These are phyloP conservation scores for Plantago major DNA, from an alignment of 257 asterid species.

Conservation along the genomic window DNA sequence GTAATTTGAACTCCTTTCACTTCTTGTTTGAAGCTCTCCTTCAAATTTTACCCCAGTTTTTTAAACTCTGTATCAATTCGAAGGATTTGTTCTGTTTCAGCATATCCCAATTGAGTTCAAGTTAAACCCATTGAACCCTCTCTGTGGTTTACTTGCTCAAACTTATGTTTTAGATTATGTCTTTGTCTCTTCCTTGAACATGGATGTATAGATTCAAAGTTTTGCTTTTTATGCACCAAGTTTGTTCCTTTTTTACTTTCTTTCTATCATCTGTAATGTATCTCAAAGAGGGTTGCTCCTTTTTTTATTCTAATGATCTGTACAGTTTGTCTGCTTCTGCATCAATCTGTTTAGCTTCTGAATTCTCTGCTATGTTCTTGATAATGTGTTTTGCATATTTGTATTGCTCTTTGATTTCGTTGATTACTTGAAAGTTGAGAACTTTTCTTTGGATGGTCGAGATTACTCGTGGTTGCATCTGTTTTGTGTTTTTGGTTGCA, in stretches of 20 bases:
- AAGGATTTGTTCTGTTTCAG: too few relatives aligned
- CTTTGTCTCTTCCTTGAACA: too few relatives aligned
- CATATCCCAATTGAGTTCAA: too few relatives aligned
- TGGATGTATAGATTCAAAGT: too few relatives aligned
- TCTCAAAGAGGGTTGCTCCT: constrained; percentile 67
- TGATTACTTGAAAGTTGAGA: neutral
- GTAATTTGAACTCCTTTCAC: too few relatives aligned
- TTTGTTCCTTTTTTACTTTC: neutral
- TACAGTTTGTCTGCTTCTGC: neutral
- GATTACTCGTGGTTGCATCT: neutral
- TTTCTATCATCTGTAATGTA: constrained; percentile 29
- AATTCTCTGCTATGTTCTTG: neutral
- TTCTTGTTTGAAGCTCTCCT: too few relatives aligned
- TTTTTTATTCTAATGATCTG: constrained; percentile 5
- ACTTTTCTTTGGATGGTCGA: neutral
- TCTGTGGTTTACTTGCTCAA: neutral
- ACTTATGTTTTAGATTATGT: neutral
- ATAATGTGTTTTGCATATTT: neutral
- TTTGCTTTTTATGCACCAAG: neutral
- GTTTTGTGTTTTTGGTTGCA: neutral
- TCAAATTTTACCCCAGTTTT: too few relatives aligned
- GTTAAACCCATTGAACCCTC: too few relatives aligned
- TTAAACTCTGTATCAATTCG: too few relatives aligned
- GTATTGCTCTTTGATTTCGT: constrained; percentile 1
- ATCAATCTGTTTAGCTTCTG: constrained; percentile 19